A percentile compares a stretch with the other conserved stretches of the same genome.
Evolutionary conservation across 495 filamentous ascomycete genomes (phyloP).

Genomic region (Penicillium turbatum): DNA sequence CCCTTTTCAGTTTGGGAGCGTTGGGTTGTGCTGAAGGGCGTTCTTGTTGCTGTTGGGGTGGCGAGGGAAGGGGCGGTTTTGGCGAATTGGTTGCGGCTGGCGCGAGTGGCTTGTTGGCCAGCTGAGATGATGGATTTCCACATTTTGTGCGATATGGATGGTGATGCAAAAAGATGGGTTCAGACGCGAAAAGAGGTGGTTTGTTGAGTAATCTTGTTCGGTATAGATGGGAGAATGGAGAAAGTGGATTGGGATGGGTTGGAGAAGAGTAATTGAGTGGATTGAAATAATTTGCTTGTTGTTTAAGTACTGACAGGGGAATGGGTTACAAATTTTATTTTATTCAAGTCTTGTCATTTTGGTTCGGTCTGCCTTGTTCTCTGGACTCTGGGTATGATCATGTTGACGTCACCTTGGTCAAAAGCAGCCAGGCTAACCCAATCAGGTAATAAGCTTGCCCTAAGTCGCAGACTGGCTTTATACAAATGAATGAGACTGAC

Average conservation of each 20-base stretch:
- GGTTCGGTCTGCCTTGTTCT: conserved; percentile 16
- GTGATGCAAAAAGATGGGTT: background rate
- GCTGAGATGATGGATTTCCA: conserved; percentile 25
- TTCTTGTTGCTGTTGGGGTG: background rate
- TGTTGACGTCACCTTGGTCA: conserved; percentile 33
- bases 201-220: background rate
- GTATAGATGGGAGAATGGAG: background rate
- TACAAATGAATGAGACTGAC: background rate
- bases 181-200: background rate
- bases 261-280: background rate
- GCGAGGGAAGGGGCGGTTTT: background rate
- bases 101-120: conserved; percentile 17
- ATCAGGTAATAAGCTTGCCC: conserved; percentile 20
- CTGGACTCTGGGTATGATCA: conserved; percentile 16
- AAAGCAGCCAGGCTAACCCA: conserved; percentile 12
- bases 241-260: background rate
- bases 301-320: background rate
- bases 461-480: background rate
- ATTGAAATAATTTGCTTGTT: background rate
- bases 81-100: background rate
- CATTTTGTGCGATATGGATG: conserved; percentile 14
- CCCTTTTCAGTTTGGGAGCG: conserved; percentile 18
- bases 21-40: conserved; percentile 16
- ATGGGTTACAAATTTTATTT: background rate
- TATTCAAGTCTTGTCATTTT: background rate